Conservation (phyloP, 2,329 filamentous ascomycete genomes). For the Xylaria sp. region DNA sequence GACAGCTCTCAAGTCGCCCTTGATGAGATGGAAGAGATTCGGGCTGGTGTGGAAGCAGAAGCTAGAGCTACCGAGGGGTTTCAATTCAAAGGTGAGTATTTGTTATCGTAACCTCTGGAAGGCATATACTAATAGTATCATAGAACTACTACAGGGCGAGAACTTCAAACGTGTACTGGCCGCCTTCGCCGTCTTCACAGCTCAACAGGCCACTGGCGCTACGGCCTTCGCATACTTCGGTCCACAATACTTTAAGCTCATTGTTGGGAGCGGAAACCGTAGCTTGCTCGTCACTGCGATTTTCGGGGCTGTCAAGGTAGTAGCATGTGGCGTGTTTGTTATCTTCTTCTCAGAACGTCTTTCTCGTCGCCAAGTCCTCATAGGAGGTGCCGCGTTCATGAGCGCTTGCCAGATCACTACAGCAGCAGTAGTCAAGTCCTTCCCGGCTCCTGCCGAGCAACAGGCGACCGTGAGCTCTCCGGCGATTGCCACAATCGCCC, state of each 20-base stretch:
- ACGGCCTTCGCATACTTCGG: constrained; percentile 66
- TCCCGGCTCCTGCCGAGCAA: constrained; percentile 46
- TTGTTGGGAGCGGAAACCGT: constrained; percentile 56
- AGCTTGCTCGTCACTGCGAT: constrained; percentile 62
- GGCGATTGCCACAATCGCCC: constrained; percentile 60
- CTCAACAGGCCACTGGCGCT: constrained; percentile 64
- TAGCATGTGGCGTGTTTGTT: constrained; percentile 61
- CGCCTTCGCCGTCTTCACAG: constrained; percentile 59
- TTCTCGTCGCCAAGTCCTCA: constrained; percentile 55
- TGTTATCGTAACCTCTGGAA: too few species aligned
- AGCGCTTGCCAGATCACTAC: constrained; percentile 57
- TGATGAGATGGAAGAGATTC: constrained; percentile 62
- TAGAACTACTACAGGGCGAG: constrained; percentile 58
- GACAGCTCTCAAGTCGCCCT: constrained; percentile 50
- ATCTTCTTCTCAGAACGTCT: constrained; percentile 62
- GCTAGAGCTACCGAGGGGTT: constrained; percentile 56
- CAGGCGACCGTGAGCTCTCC: constrained; percentile 49
- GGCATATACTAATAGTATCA: constrained; percentile 5
- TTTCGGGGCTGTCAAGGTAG: constrained; percentile 64
- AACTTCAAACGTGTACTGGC: constrained; percentile 57
- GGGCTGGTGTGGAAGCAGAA: constrained; percentile 58
- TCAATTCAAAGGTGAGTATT: constrained; percentile 43
- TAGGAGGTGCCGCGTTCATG: constrained; percentile 57
- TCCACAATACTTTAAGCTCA: constrained; percentile 63
- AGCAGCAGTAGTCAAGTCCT: constrained; percentile 56